Evolutionary conservation across 1,284 basidiomycete genomes (phyloP), one percentile per base, ranked within the genome.

Genomic region (Kwoniella shivajii): DNA sequence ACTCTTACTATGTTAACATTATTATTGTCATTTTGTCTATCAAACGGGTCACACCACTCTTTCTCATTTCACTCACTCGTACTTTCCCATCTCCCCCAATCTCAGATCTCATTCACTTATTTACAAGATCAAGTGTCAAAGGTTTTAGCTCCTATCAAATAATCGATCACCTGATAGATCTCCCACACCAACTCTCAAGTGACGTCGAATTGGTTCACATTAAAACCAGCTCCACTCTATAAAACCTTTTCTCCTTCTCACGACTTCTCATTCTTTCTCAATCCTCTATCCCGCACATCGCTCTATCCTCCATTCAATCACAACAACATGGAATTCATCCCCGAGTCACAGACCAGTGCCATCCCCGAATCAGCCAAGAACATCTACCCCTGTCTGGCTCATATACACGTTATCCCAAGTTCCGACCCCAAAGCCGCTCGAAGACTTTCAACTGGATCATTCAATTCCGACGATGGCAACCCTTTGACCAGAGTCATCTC

Each of bases 331-430:
- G 72, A 74, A 46, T 74, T 74, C 61, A 58, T 67, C 30, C 16
- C 45, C 27, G 10, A 10, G 27, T 43, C 41, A 29, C 45, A 41
- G 22, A n/a, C 49, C 10, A 29, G 16, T 44, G n/a, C 26, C 29
- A 59, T 39, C 18, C 26, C 38, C 41, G 50, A 26, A 3, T 45
- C 37, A 18, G 71, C 72, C 52, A 69, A 67, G 63, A 66, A 67
- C 57, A 59, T 72, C 41, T 73, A 68, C 62, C 68, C 73, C 27
- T 72, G 71, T 47, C 59, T 70, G n/a, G 72, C 69, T 3, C 68
- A 59, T 46, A 69, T 76, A 57, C 67, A 60, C 50, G 50, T 75
- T 50, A 59, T 60, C 26, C 30, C 54, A 14, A 46, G 43, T 5
- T 36, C 52, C 26, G 56, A 55, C 5, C 16, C 48, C 9, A 51